A percentile compares a stretch with the other conserved stretches of the same genome.
Conservation (phyloP, 2,329 filamentous ascomycete genomes). For the Plenodomus lindquistii region DNA sequence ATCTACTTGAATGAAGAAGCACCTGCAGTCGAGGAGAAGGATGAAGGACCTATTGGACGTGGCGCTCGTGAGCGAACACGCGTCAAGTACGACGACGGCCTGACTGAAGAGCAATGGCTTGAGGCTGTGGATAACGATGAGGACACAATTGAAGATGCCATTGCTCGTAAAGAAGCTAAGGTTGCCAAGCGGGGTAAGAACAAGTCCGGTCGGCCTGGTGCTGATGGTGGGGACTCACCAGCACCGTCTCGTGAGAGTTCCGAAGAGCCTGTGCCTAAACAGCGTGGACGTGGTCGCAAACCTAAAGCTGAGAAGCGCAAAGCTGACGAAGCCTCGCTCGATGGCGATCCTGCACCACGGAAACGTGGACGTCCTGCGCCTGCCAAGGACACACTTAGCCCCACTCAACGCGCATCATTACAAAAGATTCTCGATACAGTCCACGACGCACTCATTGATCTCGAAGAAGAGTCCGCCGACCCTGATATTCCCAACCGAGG, state of each 20-base stretch:
- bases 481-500: slow-evolving; percentile 68
- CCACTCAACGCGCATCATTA: slow-evolving; percentile 73
- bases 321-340: slow-evolving; percentile 66
- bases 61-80: slow-evolving; percentile 93
- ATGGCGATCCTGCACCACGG: slow-evolving; percentile 68
- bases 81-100: slow-evolving; percentile 93
- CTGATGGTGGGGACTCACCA: slow-evolving; percentile 70
- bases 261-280: slow-evolving; percentile 76
- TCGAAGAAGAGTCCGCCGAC: slow-evolving; percentile 75
- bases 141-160: slow-evolving; percentile 89
- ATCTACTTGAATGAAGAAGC: slow-evolving; percentile 90
- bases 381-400: slow-evolving; percentile 69
- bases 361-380: slow-evolving; percentile 67
- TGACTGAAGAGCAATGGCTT: slow-evolving; percentile 98
- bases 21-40: slow-evolving; percentile 76
- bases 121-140: slow-evolving; percentile 98
- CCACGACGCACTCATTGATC: slow-evolving; percentile 78
- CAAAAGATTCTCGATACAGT: slow-evolving; percentile 78
- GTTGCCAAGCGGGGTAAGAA: slow-evolving; percentile 80
- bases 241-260: slow-evolving; percentile 79
- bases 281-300: slow-evolving; percentile 82
- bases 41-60: slow-evolving; percentile 74
- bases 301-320: slow-evolving; percentile 83
- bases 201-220: slow-evolving; percentile 63
- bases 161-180: slow-evolving; percentile 83